Conservation (phyloP, 2,329 filamentous ascomycete species). For the Colletotrichum australisinense region DNA sequence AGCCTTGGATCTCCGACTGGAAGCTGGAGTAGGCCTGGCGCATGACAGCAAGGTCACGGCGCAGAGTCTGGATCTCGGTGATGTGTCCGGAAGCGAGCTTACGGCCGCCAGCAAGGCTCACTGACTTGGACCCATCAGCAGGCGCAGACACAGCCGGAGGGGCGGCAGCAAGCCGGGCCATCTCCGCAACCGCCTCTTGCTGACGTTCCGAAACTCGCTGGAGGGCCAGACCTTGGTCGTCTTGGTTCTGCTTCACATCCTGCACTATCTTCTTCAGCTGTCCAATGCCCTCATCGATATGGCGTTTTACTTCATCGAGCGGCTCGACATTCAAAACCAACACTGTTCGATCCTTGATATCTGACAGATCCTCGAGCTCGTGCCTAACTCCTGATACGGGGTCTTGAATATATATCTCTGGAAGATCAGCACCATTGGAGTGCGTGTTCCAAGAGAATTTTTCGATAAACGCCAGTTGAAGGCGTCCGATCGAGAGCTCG, state of each 20-base stretch:
- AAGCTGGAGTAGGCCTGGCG: constrained; percentile 95
- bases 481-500: constrained; percentile 85
- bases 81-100: constrained; percentile 72
- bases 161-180: constrained; percentile 70
- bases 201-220: constrained; percentile 92
- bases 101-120: constrained; percentile 45
- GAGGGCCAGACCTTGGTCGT: constrained; percentile 84
- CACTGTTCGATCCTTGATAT: constrained; percentile 95
- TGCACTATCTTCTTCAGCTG: constrained; percentile 86
- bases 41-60: constrained; percentile 89
- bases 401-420: constrained; percentile 98
- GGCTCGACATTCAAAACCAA: constrained; percentile 94
- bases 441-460: constrained; percentile 99
- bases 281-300: constrained; percentile 92
- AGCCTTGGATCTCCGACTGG: constrained; percentile 86
- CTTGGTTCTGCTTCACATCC: constrained; percentile 83
- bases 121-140: constrained; percentile 52
- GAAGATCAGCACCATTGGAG: constrained; percentile 89
- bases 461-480: constrained; percentile 97
- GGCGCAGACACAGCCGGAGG: constrained; percentile 55
- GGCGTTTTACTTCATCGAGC: constrained; percentile 94
- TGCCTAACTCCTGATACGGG: constrained; percentile 95
- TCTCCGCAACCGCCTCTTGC: constrained; percentile 87
- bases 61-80: constrained; percentile 82
- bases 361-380: constrained; percentile 90